These are phyloP conservation scores for Ciborinia camelliae DNA, from an alignment of 2,329 filamentous ascomycete genomes.

Conservation along the genomic window DNA sequence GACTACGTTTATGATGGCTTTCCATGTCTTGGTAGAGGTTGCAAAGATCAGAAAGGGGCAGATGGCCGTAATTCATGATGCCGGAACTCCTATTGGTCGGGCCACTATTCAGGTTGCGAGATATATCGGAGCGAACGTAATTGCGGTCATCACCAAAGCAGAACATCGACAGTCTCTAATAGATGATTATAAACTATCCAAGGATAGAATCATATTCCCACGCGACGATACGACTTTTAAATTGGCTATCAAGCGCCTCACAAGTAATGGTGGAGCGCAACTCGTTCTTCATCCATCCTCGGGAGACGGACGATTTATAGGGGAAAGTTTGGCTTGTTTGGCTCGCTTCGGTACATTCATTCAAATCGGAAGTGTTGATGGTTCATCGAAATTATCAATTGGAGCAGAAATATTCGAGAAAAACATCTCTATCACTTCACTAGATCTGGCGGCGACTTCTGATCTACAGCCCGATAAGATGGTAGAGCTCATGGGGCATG, in stretches of 20 bases:
- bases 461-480: neutral
- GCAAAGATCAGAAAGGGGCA: constrained; percentile 31
- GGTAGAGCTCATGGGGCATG: neutral
- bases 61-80: constrained; percentile 39
- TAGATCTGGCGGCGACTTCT: neutral
- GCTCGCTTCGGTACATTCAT: neutral
- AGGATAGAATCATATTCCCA: neutral
- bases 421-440: neutral
- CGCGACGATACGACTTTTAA: constrained; percentile 1
- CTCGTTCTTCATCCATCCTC: constrained; percentile 31
- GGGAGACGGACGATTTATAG: constrained; percentile 32
- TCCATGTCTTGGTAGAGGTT: constrained; percentile 30
- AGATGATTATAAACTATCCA: neutral
- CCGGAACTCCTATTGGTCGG: constrained; percentile 37
- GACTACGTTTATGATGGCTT: constrained; percentile 30
- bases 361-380: neutral
- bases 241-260: constrained; percentile 32
- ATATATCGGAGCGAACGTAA: constrained; percentile 30
- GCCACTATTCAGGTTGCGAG: constrained; percentile 38
- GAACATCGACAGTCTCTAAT: constrained; percentile 28
- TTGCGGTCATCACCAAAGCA: constrained; percentile 29
- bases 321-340: neutral
- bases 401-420: neutral
- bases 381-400: neutral
- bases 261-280: constrained; percentile 31